Evolutionary conservation across 148 eudicot species (phyloP).

Genomic region (Dianthus caryophyllus): DNA sequence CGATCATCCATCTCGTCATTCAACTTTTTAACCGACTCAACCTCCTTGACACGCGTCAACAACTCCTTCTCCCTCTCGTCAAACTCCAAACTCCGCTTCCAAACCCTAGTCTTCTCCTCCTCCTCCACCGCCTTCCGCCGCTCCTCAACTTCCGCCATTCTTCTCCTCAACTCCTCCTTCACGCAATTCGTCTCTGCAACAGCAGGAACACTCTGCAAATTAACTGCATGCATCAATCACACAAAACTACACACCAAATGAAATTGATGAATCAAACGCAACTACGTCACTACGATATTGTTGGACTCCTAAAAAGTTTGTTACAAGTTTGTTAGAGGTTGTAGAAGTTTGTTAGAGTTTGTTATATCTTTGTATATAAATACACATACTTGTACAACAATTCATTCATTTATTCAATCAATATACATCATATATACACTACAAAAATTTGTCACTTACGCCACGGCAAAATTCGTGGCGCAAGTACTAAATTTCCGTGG

Average conservation of each 20-base stretch:
- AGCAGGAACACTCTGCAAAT: not conserved
- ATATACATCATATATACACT: too few relatives aligned
- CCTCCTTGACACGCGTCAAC: not conserved
- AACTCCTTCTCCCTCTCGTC: not conserved
- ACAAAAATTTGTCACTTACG: too few relatives aligned
- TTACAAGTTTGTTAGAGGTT: too few relatives aligned
- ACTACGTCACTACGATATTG: too few relatives aligned
- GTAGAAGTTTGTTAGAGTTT: too few relatives aligned
- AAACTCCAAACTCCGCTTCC: not conserved
- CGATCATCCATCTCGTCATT: not conserved
- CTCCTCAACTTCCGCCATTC: not conserved
- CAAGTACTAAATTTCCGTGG: too few relatives aligned
- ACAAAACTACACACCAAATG: not conserved
- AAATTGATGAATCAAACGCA: too few relatives aligned
- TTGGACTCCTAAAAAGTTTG: too few relatives aligned
- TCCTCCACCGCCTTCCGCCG: constrained; percentile 9
- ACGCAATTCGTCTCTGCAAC: not conserved
- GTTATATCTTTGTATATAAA: too few relatives aligned
- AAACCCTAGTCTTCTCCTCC: not conserved
- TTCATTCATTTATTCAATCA: too few relatives aligned
- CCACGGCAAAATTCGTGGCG: too few relatives aligned
- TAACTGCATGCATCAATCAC: not conserved
- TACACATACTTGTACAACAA: too few relatives aligned
- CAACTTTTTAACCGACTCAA: not conserved
- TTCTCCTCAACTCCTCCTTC: not conserved